A percentile compares a stretch with the other conserved stretches of the same genome.
Evolutionary conservation across 441 rosid genomes (phyloP).

Genomic region (Breynia disticha): DNA sequence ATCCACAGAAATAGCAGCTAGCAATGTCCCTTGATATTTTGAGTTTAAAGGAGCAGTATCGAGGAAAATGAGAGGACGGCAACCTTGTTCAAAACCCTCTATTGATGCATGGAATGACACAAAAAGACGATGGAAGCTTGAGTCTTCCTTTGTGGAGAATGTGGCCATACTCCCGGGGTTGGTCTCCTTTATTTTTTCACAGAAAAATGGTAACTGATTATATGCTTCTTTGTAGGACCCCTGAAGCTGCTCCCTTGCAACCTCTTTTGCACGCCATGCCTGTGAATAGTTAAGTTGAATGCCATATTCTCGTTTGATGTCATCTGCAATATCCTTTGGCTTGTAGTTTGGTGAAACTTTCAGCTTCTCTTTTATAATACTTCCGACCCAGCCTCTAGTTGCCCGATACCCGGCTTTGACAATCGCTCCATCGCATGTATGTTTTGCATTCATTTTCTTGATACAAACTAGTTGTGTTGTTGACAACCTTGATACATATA

Average conservation of each 20-base stretch:
- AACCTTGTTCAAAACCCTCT: constrained; percentile 59
- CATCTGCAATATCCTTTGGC: constrained; percentile 66
- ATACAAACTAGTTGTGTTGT: constrained; percentile 60
- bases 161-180: constrained; percentile 66
- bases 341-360: constrained; percentile 52
- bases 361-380: constrained; percentile 61
- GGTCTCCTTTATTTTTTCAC: constrained; percentile 68
- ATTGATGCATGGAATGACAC: constrained; percentile 62
- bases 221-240: constrained; percentile 66
- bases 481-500: constrained; percentile 54
- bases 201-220: constrained; percentile 50
- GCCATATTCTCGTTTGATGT: constrained; percentile 60
- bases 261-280: constrained; percentile 73
- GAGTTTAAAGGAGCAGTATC: constrained; percentile 49
- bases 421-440: constrained; percentile 57
- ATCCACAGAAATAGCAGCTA: constrained; percentile 56
- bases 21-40: constrained; percentile 50
- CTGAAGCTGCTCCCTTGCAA: constrained; percentile 75
- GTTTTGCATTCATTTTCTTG: constrained; percentile 53
- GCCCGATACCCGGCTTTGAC: constrained; percentile 62
- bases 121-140: constrained; percentile 60
- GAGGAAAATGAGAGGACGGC: constrained; percentile 61
- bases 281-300: constrained; percentile 64
- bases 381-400: constrained; percentile 68
- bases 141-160: constrained; percentile 59